Evolutionary conservation across 129 eudicot genomes (phyloP).

Genomic region (Tanacetum coccineum): DNA sequence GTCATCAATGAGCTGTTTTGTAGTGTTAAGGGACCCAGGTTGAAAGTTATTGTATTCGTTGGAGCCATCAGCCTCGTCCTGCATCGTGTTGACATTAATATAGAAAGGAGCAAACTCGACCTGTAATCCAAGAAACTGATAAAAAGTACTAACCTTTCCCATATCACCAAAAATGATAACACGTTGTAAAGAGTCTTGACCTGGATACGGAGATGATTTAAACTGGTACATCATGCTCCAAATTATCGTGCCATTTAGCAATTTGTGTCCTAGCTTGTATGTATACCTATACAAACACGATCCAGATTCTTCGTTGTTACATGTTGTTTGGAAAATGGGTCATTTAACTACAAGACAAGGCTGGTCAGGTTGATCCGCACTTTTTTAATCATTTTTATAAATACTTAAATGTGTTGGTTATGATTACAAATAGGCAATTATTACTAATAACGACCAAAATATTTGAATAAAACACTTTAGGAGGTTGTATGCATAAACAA

Average conservation of each 20-base stretch:
- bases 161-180: constrained; percentile 74
- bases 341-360: too few relatives aligned
- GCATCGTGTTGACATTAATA: constrained; percentile 21
- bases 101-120: neutral
- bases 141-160: constrained; percentile 50
- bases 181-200: constrained; percentile 63
- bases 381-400: neutral
- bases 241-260: constrained; percentile 42
- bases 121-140: constrained; percentile 1
- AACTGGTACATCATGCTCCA: constrained; percentile 53
- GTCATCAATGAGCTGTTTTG: constrained; percentile 51
- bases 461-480: neutral
- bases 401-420: neutral
- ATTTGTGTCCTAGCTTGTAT: constrained; percentile 66
- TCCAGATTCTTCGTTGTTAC: constrained; percentile 5
- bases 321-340: neutral
- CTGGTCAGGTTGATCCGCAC: neutral
- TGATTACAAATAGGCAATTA: neutral
- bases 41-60: constrained; percentile 63
- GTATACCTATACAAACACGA: constrained; percentile 52
- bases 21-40: constrained; percentile 70
- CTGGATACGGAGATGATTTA: constrained; percentile 65
- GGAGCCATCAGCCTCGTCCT: constrained; percentile 83
- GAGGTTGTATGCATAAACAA: neutral
- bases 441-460: neutral